A percentile compares a stretch with the other conserved stretches of the same genome.
Conservation (phyloP, 2,329 filamentous ascomycete species). For the Penicillium aurantiogriseum region DNA sequence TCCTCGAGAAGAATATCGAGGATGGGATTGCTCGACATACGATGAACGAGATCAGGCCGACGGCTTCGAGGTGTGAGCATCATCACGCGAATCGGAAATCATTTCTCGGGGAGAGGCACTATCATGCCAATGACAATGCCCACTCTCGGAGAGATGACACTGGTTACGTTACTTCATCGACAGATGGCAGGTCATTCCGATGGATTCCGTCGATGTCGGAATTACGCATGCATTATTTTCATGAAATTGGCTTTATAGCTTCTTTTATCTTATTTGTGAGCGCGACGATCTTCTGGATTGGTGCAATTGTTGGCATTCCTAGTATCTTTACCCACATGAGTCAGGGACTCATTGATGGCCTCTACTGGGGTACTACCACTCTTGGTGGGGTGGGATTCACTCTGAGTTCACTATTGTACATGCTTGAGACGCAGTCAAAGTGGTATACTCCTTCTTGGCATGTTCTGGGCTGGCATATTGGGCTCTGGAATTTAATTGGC, state of each 20-base stretch:
- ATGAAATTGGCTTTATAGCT: slow-evolving; percentile 63
- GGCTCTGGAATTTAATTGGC: slow-evolving; percentile 64
- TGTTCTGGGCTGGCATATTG: slow-evolving; percentile 66
- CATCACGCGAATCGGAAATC: slow-evolving; percentile 44
- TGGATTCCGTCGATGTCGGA: slow-evolving; percentile 62
- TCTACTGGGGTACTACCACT: slow-evolving; percentile 60
- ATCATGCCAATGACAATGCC: not conserved
- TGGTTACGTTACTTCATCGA: slow-evolving; percentile 14
- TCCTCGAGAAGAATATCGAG: slow-evolving; percentile 37
- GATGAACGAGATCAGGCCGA: slow-evolving; percentile 16
- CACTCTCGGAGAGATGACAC: not conserved
- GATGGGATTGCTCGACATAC: slow-evolving; percentile 5
- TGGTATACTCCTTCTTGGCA: slow-evolving; percentile 61
- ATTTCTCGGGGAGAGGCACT: not conserved
- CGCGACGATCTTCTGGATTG: slow-evolving; percentile 64
- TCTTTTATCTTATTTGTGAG: slow-evolving; percentile 57
- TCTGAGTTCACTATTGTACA: slow-evolving; percentile 58
- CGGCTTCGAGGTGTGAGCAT: slow-evolving; percentile 36
- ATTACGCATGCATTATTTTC: slow-evolving; percentile 59
- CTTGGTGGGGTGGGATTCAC: slow-evolving; percentile 64
- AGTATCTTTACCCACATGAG: slow-evolving; percentile 55
- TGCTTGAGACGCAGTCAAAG: slow-evolving; percentile 63
- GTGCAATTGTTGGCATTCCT: slow-evolving; percentile 60
- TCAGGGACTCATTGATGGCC: slow-evolving; percentile 49
- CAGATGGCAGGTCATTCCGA: slow-evolving; percentile 46